Percentiles rank a stretch among this genome's conserved stretches.
Evolutionary conservation across 345 rosid genomes (phyloP).

Genomic region (Clarkia xantiana): DNA sequence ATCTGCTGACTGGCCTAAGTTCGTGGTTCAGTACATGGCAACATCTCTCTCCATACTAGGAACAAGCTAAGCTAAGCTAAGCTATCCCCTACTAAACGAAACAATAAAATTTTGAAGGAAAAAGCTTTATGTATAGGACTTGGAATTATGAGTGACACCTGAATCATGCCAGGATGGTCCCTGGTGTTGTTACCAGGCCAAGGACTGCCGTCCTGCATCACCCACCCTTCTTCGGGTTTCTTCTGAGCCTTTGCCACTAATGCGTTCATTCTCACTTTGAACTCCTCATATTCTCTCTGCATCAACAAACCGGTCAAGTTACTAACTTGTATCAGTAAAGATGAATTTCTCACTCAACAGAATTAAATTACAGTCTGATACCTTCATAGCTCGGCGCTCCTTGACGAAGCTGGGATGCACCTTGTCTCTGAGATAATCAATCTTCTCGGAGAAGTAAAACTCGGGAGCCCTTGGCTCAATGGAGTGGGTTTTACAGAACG

Average conservation of each 20-base stretch:
- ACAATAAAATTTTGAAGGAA: no score
- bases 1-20: no score
- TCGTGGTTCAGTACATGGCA: no score
- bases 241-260: constrained; percentile 88
- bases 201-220: constrained; percentile 98
- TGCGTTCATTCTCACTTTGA: constrained; percentile 84
- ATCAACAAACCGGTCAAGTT: constrained; percentile 1
- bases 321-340: background rate
- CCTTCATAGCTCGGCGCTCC: constrained; percentile 98
- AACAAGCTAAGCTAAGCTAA: no score
- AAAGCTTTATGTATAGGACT: no score
- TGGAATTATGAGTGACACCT: constrained; percentile 21
- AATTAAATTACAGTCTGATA: constrained; percentile 7
- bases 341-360: background rate
- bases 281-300: constrained; percentile 94
- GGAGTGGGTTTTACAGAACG: constrained; percentile 75
- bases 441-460: constrained; percentile 81
- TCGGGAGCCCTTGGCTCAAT: constrained; percentile 92
- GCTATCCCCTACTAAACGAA: no score
- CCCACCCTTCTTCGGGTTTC: constrained; percentile 99
- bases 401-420: constrained; percentile 87
- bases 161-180: constrained; percentile 99
- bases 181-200: constrained; percentile 99
- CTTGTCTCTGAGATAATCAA: constrained; percentile 89
- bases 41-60: no score